phyloP scores from a whole-genome alignment of 2,329 filamentous ascomycete species.

The Mycosphaerella sp. region DNA sequence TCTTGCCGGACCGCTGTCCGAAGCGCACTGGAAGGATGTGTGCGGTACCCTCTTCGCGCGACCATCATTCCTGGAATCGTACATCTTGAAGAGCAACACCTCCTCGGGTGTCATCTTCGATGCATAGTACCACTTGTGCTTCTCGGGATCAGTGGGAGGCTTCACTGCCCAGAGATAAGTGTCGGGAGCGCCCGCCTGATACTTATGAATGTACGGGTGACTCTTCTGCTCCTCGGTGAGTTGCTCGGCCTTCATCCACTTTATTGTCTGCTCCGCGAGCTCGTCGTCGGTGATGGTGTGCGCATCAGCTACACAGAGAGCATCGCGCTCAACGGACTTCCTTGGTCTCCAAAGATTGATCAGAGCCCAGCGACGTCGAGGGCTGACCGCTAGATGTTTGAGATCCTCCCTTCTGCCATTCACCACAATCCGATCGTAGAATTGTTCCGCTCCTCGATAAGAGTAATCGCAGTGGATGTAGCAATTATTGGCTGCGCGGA shows the following conservation, averaged over 20 bases:
- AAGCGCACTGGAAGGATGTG: constrained; percentile 49
- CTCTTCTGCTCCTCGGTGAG: constrained; percentile 5
- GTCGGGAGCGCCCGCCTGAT: constrained; percentile 11
- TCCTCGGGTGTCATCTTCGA: constrained; percentile 36
- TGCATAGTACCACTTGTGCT: constrained; percentile 15
- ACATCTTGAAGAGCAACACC: constrained; percentile 57
- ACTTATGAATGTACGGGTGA: neutral
- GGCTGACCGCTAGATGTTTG: constrained; percentile 2
- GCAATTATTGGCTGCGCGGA: constrained; percentile 8
- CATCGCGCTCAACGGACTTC: constrained; percentile 10
- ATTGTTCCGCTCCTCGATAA: constrained; percentile 9
- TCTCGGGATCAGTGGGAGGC: neutral
- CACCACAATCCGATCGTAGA: constrained; percentile 6
- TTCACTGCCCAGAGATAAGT: constrained; percentile 6
- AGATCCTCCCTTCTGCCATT: constrained; percentile 11
- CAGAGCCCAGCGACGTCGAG: constrained; percentile 12
- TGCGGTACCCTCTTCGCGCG: constrained; percentile 51
- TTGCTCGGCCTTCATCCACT: constrained; percentile 10
- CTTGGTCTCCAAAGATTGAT: constrained; percentile 16
- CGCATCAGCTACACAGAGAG: constrained; percentile 12
- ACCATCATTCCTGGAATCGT: constrained; percentile 52
- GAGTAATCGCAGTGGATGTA: constrained; percentile 11
- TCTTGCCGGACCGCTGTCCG: constrained; percentile 41
- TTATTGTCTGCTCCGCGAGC: constrained; percentile 8
- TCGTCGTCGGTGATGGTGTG: constrained; percentile 10